Conservation (phyloP, 2,329 filamentous ascomycete genomes). For the Penicillium thymicola region DNA sequence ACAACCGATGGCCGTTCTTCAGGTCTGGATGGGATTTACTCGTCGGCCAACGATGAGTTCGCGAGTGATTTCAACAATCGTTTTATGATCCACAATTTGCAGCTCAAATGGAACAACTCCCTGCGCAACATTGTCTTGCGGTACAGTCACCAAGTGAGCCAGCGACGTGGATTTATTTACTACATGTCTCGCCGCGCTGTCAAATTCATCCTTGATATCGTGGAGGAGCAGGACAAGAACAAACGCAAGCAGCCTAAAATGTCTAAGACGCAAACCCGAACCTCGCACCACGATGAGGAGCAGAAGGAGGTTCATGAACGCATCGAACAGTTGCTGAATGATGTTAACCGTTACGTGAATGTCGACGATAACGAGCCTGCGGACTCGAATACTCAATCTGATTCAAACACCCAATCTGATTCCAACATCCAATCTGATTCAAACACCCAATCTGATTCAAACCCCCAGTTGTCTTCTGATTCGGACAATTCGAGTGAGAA, state of each 20-base stretch:
- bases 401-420: conserved; percentile 38
- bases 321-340: conserved; percentile 79
- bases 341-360: conserved; percentile 77
- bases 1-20: conserved; percentile 55
- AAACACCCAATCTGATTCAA: conserved; percentile 36
- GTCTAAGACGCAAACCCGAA: conserved; percentile 25
- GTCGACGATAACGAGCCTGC: conserved; percentile 57
- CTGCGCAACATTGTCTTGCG: conserved; percentile 93
- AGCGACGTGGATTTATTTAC: conserved; percentile 93
- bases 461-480: conserved; percentile 40
- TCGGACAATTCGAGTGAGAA: conserved; percentile 63
- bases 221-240: conserved; percentile 84
- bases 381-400: conserved; percentile 42
- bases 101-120: conserved; percentile 97
- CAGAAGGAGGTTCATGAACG: conserved; percentile 70
- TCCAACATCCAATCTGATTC: conserved; percentile 40
- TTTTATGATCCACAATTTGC: conserved; percentile 96
- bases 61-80: conserved; percentile 96
- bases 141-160: conserved; percentile 96
- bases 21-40: conserved; percentile 58
- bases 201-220: conserved; percentile 96
- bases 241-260: conserved; percentile 49
- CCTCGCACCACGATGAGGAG: conserved; percentile 52
- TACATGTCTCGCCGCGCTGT: conserved; percentile 94
- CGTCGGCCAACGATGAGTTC: conserved; percentile 72